These are phyloP conservation scores for Omphalea diandra DNA, from an alignment of 441 rosid species.

Conservation along the genomic window DNA sequence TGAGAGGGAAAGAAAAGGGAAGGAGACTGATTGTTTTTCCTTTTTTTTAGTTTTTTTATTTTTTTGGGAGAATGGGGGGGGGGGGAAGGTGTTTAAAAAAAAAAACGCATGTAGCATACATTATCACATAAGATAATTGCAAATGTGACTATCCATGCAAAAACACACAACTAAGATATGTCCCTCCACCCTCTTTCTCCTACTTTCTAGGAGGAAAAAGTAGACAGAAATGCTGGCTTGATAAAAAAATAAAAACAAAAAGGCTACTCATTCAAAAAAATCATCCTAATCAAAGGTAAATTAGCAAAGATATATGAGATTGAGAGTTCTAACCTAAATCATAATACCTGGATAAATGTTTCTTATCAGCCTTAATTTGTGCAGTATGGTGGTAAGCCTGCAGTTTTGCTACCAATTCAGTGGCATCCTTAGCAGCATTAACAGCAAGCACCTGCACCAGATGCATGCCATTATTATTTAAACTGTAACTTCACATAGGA, in stretches of 20 bases:
- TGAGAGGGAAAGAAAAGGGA: not conserved
- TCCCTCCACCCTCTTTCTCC: too few species aligned
- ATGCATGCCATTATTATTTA: slow-evolving; percentile 8
- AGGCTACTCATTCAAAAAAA: not conserved
- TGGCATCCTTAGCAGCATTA: slow-evolving; percentile 97
- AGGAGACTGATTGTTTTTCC: too few species aligned
- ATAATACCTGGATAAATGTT: slow-evolving; percentile 78
- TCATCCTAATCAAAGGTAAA: too few species aligned
- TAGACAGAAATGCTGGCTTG: not conserved
- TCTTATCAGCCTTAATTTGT: slow-evolving; percentile 94
- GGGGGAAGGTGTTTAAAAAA: too few species aligned
- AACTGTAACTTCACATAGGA: not conserved
- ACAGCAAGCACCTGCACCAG: slow-evolving; percentile 85
- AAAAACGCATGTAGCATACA: too few species aligned
- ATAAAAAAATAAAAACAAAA: too few species aligned
- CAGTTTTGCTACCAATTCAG: slow-evolving; percentile 91
- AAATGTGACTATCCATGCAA: too few species aligned
- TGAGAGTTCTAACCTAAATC: not conserved
- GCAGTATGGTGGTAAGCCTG: slow-evolving; percentile 97
- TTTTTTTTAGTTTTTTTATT: too few species aligned
- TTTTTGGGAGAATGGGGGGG: too few species aligned
- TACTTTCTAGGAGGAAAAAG: too few species aligned
- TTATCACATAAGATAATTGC: too few species aligned
- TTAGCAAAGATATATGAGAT: not conserved
- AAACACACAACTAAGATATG: too few species aligned